Conservation (phyloP, 768 basidiomycete genomes). For the Mycena chlorophos region DNA sequence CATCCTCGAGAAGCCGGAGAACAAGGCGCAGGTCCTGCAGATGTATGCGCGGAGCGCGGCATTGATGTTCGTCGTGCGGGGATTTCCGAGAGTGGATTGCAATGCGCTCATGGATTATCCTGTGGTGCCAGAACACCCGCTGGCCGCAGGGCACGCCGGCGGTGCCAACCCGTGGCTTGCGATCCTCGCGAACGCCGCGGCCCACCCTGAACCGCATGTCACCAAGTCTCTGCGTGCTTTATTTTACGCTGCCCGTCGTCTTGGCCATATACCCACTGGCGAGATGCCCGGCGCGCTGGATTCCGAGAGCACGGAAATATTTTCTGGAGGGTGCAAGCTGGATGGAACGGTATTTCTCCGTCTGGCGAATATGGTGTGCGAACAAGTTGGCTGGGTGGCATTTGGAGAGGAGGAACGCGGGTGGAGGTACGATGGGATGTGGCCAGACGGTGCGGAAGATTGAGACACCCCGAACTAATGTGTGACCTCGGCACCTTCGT, state of each 20-base stretch:
- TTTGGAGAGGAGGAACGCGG: neutral
- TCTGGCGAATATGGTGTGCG: neutral
- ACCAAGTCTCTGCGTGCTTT: slow-evolving; percentile 2
- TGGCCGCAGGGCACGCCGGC: neutral
- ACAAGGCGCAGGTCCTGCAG: slow-evolving; percentile 5
- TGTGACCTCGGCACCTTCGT: too few species aligned
- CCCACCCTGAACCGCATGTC: slow-evolving; percentile 8
- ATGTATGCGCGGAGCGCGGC: slow-evolving; percentile 4
- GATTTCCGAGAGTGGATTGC: slow-evolving; percentile 1
- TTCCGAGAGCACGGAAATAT: neutral
- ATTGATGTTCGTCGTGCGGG: slow-evolving; percentile 6
- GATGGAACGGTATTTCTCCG: slow-evolving; percentile 8
- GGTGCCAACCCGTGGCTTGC: slow-evolving; percentile 3
- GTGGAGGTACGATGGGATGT: too few species aligned
- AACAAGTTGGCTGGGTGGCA: slow-evolving; percentile 5
- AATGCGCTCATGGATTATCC: slow-evolving; percentile 5
- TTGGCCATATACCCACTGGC: neutral
- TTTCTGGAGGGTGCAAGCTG: neutral
- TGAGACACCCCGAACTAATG: too few species aligned
- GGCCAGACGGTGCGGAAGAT: too few species aligned
- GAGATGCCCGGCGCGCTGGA: neutral
- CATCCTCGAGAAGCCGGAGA: neutral
- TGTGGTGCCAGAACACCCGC: neutral
- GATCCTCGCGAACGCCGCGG: neutral
- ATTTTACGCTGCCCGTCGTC: slow-evolving; percentile 2